Base-by-base conservation (phyloP, 139 green algal genomes). In the Volvox africanus region DNA sequence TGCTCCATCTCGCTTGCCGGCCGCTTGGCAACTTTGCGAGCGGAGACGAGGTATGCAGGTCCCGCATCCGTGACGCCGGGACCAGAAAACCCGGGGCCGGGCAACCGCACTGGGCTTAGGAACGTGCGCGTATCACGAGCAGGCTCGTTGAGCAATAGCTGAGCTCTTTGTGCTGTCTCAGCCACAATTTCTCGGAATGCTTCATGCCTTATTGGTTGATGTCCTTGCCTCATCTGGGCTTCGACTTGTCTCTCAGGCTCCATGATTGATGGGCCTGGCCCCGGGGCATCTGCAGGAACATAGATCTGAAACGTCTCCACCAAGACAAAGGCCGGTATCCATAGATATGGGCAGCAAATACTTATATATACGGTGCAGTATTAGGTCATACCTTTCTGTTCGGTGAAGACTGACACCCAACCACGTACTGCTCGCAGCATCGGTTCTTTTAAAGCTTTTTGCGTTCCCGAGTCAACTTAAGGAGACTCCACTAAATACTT, bases 11-110 rank as follows among this genome's bases (percentile, higher is more conserved):
- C 69, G 69, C 85, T 82, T 32, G 69, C 71, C 19, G 86, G 86
- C 12, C 86, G 86, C 69, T 90, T 90, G 81, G 18, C 69, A 2
- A 71, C 50, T 75, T 90, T 90, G n/a, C 86, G 86, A 18, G 86
- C 71, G 0, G 86, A 90, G 16, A 90, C 86, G 6, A 90, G 73
- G 86, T 77, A 90, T 12, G 71, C 71, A 22, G 86, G 86, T 2
- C 86, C 86, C 20, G n/a, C 50, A 30, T 55, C 61, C 2, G 61
- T 61, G 61, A 32, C 30, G 33, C 30, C 11, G 61, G 13, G 37
- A 5, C 26, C 44, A 21, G 28, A 1, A 26, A 14, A 50, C 21
- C n/a, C 50, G 6, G 21, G 21, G 80, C 35, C 20, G 28, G 30
- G 18, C 81, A 61, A 87, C 18, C 81, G 81, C 3, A 55, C 5